These are phyloP conservation scores for Anthostomella pinea DNA, from an alignment of 2,329 filamentous ascomycete species.

Conservation along the genomic window DNA sequence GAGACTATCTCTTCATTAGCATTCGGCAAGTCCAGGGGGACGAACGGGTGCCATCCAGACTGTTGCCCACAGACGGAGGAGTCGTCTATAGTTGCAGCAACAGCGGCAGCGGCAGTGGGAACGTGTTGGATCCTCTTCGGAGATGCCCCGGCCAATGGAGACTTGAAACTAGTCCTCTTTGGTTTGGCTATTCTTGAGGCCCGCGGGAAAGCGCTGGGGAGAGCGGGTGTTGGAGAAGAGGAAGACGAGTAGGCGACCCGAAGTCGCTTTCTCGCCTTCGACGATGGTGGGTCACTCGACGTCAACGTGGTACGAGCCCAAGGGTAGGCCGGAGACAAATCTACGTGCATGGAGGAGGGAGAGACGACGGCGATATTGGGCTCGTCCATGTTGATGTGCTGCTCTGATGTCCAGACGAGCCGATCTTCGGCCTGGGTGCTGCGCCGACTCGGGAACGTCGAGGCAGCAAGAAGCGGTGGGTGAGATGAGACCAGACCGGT, in stretches of 20 bases:
- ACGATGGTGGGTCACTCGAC: slow-evolving; percentile 17
- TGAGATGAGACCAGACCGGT: too few species aligned
- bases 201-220: slow-evolving; percentile 9
- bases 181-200: slow-evolving; percentile 11
- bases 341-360: slow-evolving; percentile 10
- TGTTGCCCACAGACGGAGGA: slow-evolving; percentile 2
- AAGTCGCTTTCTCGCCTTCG: slow-evolving; percentile 17
- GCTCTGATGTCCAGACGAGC: too few species aligned
- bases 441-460: too few species aligned
- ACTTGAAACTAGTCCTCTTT: slow-evolving; percentile 4
- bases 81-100: too few species aligned
- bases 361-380: slow-evolving; percentile 12
- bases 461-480: too few species aligned
- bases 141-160: slow-evolving; percentile 11
- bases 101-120: slow-evolving; percentile 1
- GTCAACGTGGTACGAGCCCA: slow-evolving; percentile 13
- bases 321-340: slow-evolving; percentile 7
- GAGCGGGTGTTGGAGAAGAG: slow-evolving; percentile 8
- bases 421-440: not conserved
- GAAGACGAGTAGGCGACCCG: slow-evolving; percentile 13
- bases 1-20: slow-evolving; percentile 6
- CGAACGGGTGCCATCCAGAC: slow-evolving; percentile 7
- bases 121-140: slow-evolving; percentile 4
- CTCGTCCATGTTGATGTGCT: slow-evolving; percentile 16
- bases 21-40: slow-evolving; percentile 5